Evolutionary conservation across 2,329 filamentous ascomycete genomes (phyloP).

Genomic region (Alternaria consortialis): DNA sequence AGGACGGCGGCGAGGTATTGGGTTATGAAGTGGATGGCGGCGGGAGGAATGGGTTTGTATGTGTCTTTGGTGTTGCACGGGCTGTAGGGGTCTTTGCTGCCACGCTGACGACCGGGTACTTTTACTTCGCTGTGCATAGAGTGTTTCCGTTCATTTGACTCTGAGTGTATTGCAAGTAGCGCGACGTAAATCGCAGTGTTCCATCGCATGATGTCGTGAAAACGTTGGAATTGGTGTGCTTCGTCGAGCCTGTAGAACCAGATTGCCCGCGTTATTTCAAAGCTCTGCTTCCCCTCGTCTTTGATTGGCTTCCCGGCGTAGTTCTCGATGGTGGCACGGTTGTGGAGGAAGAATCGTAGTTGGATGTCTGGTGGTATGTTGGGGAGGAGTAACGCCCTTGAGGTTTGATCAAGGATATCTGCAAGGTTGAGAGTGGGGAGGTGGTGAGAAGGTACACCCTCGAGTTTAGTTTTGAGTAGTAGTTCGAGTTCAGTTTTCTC

Average conservation of each 20-base stretch:
- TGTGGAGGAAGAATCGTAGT: slow-evolving; percentile 31
- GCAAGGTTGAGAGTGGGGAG: slow-evolving; percentile 16
- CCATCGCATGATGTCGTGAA: slow-evolving; percentile 33
- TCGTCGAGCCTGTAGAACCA: slow-evolving; percentile 35
- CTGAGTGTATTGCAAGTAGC: slow-evolving; percentile 17
- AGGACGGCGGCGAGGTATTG: slow-evolving; percentile 31
- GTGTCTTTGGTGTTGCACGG: background rate
- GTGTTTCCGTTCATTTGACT: background rate
- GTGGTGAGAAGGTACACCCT: slow-evolving; percentile 17
- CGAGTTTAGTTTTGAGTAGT: slow-evolving; percentile 23
- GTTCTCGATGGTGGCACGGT: slow-evolving; percentile 20
- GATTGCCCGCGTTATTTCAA: slow-evolving; percentile 27
- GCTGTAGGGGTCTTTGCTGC: background rate
- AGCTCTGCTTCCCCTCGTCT: slow-evolving; percentile 13
- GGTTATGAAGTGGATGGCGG: slow-evolving; percentile 24
- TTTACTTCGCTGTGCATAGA: no score
- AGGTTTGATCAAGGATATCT: slow-evolving; percentile 20
- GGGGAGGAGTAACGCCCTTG: slow-evolving; percentile 8
- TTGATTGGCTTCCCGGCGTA: slow-evolving; percentile 20
- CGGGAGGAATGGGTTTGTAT: background rate
- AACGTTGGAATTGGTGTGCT: slow-evolving; percentile 33
- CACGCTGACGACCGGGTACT: background rate
- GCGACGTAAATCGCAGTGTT: slow-evolving; percentile 33
- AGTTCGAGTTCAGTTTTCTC: background rate
- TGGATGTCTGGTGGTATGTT: slow-evolving; percentile 33